Base-by-base conservation (phyloP, 176 grass and related monocot species). In the Triticum urartu region DNA sequence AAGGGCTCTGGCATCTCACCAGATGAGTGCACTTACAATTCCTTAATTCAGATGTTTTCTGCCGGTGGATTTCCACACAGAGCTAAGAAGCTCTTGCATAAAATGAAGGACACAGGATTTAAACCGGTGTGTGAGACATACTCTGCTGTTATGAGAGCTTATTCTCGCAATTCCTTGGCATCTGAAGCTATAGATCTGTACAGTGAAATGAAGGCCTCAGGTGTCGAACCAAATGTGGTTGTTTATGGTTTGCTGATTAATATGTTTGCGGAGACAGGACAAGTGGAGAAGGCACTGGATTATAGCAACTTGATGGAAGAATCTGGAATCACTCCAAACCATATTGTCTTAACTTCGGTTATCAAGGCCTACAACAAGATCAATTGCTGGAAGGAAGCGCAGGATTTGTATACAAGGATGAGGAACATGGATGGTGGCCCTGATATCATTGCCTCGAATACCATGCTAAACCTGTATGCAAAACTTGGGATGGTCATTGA, bases 11-110 rank as follows among this genome's bases (percentile, higher is more conserved):
- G 88, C 22, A 50, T 83, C 80, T 89, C 71, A 85, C 84, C 86
- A 28, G 93, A 95, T 64, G 88, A 82, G n/a, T 95, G 90, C 78
- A 85, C 93, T 38, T 95, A 86, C 81, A 95, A 92, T 79, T 95
- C 93, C 35, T 83, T 86, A 68, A 90, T 92, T 95, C 93, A 95
- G 52, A 95, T 95, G 93, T 92, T 95, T 78, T 84, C 90, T 63
- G 47, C 39, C 76, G 88, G 88, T 79, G 77, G 91, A 75, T 95
- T 84, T 76, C 88, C 80, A 12, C 88, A 82, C 21, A 88, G 64
- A 75, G 90, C 93, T 69, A 87, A 85, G 71, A 89, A 92, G 32
- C 25, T 90, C 26, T 73, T 95, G 52, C 21, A 7, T 43, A 89
- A 87, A 89, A 92, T 95, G 93, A 92, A 85, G 79, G 71, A 86